A percentile compares a stretch with the other conserved stretches of the same genome.
phyloP scores from a whole-genome alignment of 805 yeast genomes.

The Komagataella pastoris region DNA sequence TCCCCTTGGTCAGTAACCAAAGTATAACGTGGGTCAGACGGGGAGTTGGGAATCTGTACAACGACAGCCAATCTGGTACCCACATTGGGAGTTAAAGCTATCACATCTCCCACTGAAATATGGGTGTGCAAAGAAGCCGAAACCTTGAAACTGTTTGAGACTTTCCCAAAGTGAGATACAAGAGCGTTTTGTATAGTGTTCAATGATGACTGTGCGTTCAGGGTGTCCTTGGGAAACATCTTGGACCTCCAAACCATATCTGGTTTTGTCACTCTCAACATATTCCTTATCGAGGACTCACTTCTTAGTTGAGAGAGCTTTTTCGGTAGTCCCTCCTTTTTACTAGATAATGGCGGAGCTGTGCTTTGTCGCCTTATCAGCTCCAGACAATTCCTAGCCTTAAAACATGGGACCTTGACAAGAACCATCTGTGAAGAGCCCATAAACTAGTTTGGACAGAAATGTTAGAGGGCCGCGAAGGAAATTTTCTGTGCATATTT shows the following conservation, averaged over 20 bases:
- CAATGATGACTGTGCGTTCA: background rate
- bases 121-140: conserved; percentile 12
- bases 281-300: conserved; percentile 5
- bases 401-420: background rate
- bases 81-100: conserved; percentile 29
- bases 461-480: background rate
- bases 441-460: background rate
- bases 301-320: conserved; percentile 6
- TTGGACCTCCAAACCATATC: conserved; percentile 15
- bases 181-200: conserved; percentile 5
- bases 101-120: conserved; percentile 48
- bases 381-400: background rate
- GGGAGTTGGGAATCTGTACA: conserved; percentile 33
- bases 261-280: conserved; percentile 14
- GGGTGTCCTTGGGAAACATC: background rate
- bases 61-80: conserved; percentile 37
- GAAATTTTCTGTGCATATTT: background rate
- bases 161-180: conserved; percentile 7
- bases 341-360: background rate
- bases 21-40: conserved; percentile 42
- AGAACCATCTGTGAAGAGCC: background rate
- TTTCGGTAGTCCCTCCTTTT: conserved; percentile 5
- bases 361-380: background rate
- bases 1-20: conserved; percentile 46
- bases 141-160: conserved; percentile 5